These are phyloP conservation scores for Monosporascus sp. DNA, from an alignment of 2,329 filamentous ascomycete genomes.

Conservation along the genomic window DNA sequence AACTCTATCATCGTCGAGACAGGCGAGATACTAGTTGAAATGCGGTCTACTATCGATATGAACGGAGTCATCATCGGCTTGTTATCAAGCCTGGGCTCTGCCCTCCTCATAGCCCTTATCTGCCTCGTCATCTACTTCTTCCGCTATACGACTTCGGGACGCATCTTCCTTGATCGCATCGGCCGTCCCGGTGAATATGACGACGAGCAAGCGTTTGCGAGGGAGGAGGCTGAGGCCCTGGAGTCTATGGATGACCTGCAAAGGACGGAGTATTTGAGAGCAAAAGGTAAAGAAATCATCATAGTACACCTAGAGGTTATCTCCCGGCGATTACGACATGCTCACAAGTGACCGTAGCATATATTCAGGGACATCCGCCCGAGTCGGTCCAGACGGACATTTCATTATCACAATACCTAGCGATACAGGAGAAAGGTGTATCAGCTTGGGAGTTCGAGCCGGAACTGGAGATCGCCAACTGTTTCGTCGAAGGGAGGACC, in stretches of 20 bases:
- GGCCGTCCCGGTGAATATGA: slow-evolving; percentile 94
- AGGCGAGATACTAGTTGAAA: slow-evolving; percentile 4
- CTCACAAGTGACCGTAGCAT: slow-evolving; percentile 53
- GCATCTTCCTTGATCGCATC: slow-evolving; percentile 90
- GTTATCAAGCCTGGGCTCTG: slow-evolving; percentile 88
- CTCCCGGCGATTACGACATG: slow-evolving; percentile 2
- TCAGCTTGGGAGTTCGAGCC: slow-evolving; percentile 99
- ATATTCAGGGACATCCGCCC: slow-evolving; percentile 87
- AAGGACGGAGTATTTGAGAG: slow-evolving; percentile 83
- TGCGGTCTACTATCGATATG: slow-evolving; percentile 22
- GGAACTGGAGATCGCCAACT: slow-evolving; percentile 97
- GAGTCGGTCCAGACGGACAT: slow-evolving; percentile 96
- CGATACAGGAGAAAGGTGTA: slow-evolving; percentile 99
- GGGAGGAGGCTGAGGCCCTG: slow-evolving; percentile 91
- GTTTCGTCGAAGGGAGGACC: slow-evolving; percentile 92
- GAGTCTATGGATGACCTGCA: slow-evolving; percentile 94
- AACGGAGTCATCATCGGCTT: slow-evolving; percentile 90
- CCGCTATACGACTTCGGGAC: slow-evolving; percentile 78
- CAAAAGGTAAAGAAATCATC: slow-evolving; percentile 65
- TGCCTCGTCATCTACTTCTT: slow-evolving; percentile 88
- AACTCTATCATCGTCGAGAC: not conserved
- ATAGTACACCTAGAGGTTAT: not conserved
- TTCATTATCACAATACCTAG: slow-evolving; percentile 92
- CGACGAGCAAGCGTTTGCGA: slow-evolving; percentile 89
- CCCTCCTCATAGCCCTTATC: slow-evolving; percentile 74